phyloP scores from a whole-genome alignment of 2,329 filamentous ascomycete genomes.

The Chrysoporthe cubensis region DNA sequence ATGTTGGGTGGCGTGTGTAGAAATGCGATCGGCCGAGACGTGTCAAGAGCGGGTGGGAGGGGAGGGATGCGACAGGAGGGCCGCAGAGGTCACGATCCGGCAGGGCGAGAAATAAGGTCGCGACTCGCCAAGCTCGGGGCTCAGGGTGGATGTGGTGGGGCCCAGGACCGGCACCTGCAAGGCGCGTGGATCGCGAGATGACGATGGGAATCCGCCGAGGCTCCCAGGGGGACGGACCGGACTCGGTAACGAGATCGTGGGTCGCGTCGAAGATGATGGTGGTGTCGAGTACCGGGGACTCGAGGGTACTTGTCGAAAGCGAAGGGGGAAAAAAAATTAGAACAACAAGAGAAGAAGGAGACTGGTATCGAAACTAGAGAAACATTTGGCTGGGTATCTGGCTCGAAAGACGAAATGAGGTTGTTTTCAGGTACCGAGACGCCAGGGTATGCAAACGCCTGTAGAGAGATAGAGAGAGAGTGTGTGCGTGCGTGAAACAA shows the following conservation, averaged over 20 bases:
- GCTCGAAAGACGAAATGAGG: constrained; percentile 28
- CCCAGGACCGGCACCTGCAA: constrained; percentile 22
- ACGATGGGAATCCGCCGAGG: constrained; percentile 13
- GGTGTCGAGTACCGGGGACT: background rate
- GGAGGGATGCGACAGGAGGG: background rate
- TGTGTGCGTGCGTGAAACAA: constrained; percentile 30
- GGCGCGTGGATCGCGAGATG: constrained; percentile 17
- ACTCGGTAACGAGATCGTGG: constrained; percentile 4
- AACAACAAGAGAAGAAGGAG: constrained; percentile 24
- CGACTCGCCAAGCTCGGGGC: constrained; percentile 9
- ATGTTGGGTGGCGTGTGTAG: constrained; percentile 49
- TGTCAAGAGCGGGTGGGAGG: background rate
- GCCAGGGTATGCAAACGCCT: constrained; percentile 33
- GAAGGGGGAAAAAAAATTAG: background rate
- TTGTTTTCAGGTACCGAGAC: constrained; percentile 34
- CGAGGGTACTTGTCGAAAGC: constrained; percentile 8
- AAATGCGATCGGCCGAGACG: background rate
- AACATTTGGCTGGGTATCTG: constrained; percentile 36
- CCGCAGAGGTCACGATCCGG: constrained; percentile 7
- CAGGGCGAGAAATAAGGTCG: constrained; percentile 9
- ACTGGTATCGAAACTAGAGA: constrained; percentile 24
- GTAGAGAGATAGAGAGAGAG: constrained; percentile 30
- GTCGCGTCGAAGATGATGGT: no score
- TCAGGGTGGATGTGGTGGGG: constrained; percentile 21
- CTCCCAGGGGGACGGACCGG: constrained; percentile 12